These are phyloP conservation scores for Exophiala sideris DNA, from an alignment of 2,329 filamentous ascomycete species.

Conservation along the genomic window DNA sequence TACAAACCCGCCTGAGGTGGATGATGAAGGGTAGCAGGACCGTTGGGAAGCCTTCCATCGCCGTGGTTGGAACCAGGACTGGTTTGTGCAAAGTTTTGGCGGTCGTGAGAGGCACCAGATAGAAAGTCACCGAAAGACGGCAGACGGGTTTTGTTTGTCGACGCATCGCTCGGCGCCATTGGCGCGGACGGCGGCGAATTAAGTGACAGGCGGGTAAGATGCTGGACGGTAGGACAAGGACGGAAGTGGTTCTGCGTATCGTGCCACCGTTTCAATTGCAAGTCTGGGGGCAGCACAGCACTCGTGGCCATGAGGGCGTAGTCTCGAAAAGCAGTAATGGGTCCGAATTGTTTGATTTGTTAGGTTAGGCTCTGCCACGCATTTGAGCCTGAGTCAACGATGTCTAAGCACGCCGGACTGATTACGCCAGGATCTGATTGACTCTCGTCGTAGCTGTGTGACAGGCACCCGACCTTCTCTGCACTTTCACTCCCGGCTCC, in stretches of 20 bases:
- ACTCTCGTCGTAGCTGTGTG: background rate
- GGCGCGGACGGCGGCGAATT: constrained; percentile 7
- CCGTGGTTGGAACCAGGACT: background rate
- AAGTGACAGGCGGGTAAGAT: constrained; percentile 3
- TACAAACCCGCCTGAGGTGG: background rate
- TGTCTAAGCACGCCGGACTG: no score
- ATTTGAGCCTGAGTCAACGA: background rate
- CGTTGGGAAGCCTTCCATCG: background rate
- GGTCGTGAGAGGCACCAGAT: constrained; percentile 11
- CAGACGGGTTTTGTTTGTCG: constrained; percentile 16
- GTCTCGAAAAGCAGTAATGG: background rate
- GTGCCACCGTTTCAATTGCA: constrained; percentile 15
- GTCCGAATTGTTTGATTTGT: background rate
- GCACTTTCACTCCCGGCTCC: no score
- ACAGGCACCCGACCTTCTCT: no score
- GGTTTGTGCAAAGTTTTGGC: constrained; percentile 7
- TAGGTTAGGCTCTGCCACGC: background rate
- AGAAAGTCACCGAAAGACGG: constrained; percentile 27
- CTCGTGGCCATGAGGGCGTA: constrained; percentile 18
- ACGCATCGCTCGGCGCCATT: constrained; percentile 1
- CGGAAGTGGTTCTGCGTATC: constrained; percentile 1
- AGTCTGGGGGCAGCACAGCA: constrained; percentile 13
- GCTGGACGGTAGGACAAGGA: constrained; percentile 9
- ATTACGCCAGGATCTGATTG: no score
- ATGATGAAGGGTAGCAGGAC: background rate